Base-by-base conservation (phyloP, 352 stramenopile genomes). In the Pythium biforme region DNA sequence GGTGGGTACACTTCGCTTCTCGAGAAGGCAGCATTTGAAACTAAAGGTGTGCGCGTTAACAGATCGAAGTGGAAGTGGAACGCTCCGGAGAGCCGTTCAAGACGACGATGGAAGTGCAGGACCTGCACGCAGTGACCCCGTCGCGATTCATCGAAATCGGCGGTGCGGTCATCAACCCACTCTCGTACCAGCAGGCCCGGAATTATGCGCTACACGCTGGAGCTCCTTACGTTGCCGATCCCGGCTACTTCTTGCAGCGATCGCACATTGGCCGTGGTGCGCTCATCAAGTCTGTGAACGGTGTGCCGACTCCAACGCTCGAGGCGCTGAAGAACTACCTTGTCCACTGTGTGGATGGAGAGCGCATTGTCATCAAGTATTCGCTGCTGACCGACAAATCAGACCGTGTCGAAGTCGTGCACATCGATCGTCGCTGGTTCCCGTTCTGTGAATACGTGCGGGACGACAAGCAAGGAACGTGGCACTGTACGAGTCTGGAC, bases 371-470 rank as follows among this genome's bases (percentile, higher is more conserved):
- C 1, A 73, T 97, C 37, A 95, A 95, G 69, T 93, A 87, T 41
- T 89, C 80, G 2, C 85, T 85, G 55, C 59, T 95, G 46, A 79
- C 75, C 7, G 81, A 90, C 63, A 90, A 90, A 55, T 70, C 83
- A 2, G 83, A 92, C 47, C 89, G 90, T 52, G 80, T 95, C 4
- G 86, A 95, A 41, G 83, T 95, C 15, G 86, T 93, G 11, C 86
- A 92, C 63, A 84, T 97, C 17, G 90, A 98, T 59, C 81, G 86
- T 11, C 88, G 89, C n/a, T 98, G 92, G 92, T 97, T 97, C 62
- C 84, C 86, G 15, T 93, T 94, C 53, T 86, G 75, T n/a, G 77
- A 93, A 48, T 93, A 92, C 62, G 80, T 73, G 12, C 79, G 86
- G 15, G 80, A 95, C 50, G 86, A 95, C 58, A 81, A 75, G 43